Evolutionary conservation across 177 flowering plant species (phyloP).

Genomic region (Vitis hybrid): DNA sequence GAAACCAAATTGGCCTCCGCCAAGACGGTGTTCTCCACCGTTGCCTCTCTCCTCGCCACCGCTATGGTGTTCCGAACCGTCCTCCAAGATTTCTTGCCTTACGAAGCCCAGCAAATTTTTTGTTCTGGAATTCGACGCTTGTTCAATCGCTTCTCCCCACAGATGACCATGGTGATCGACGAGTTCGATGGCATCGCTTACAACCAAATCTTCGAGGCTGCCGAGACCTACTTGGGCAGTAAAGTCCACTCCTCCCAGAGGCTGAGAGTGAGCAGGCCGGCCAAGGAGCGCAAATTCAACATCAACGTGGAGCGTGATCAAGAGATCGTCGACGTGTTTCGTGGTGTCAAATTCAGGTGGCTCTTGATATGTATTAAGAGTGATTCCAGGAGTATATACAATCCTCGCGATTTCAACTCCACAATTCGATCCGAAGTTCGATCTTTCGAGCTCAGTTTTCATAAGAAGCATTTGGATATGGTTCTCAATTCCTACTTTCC

Average conservation of each 20-base stretch:
- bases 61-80: slow-evolving; percentile 32
- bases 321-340: slow-evolving; percentile 23
- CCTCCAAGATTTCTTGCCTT: slow-evolving; percentile 27
- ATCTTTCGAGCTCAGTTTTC: slow-evolving; percentile 32
- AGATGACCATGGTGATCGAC: slow-evolving; percentile 37
- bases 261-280: slow-evolving; percentile 26
- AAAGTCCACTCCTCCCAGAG: slow-evolving; percentile 15
- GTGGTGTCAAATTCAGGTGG: slow-evolving; percentile 33
- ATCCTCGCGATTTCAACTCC: slow-evolving; percentile 4
- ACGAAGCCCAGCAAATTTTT: slow-evolving; percentile 21
- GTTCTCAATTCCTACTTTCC: slow-evolving; percentile 33
- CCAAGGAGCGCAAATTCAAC: slow-evolving; percentile 16
- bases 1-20: slow-evolving; percentile 31
- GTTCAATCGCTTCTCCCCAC: slow-evolving; percentile 22
- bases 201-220: slow-evolving; percentile 46
- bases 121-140: slow-evolving; percentile 8
- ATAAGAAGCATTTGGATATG: slow-evolving; percentile 26
- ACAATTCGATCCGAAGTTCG: slow-evolving; percentile 15
- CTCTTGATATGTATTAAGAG: slow-evolving; percentile 3
- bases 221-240: slow-evolving; percentile 32
- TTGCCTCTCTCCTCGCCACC: slow-evolving; percentile 44
- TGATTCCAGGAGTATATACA: not conserved
- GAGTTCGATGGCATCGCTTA: slow-evolving; percentile 32
- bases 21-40: slow-evolving; percentile 31
- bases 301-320: slow-evolving; percentile 23